phyloP scores from a whole-genome alignment of 805 yeast species.

The Nakazawaea anatomiae region DNA sequence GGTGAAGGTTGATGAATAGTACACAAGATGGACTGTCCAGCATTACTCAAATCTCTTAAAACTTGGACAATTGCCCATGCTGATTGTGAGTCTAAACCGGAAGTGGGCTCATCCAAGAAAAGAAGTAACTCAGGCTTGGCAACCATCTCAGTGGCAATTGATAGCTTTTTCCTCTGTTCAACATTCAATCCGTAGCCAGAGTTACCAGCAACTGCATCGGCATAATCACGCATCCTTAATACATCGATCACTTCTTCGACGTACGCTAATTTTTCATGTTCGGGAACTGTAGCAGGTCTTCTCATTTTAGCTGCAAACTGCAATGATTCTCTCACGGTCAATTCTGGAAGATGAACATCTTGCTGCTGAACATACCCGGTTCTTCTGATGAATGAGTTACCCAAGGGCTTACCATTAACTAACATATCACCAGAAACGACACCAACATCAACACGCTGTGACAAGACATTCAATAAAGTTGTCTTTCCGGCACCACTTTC shows the following conservation, averaged over 20 bases:
- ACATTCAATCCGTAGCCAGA: conserved; percentile 69
- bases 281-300: conserved; percentile 54
- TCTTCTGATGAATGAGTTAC: conserved; percentile 43
- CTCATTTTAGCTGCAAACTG: conserved; percentile 67
- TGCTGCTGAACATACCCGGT: conserved; percentile 65
- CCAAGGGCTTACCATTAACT: conserved; percentile 45
- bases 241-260: conserved; percentile 64
- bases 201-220: conserved; percentile 77
- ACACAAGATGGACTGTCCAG: conserved; percentile 72
- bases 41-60: conserved; percentile 59
- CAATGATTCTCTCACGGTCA: conserved; percentile 72
- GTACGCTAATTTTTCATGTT: conserved; percentile 55
- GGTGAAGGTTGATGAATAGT: conserved; percentile 80
- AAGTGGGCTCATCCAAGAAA: conserved; percentile 69
- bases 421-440: conserved; percentile 51
- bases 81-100: conserved; percentile 66
- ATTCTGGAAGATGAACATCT: conserved; percentile 63
- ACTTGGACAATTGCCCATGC: conserved; percentile 67
- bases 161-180: conserved; percentile 61
- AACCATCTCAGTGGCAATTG: conserved; percentile 68
- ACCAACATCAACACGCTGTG: conserved; percentile 47
- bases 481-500: conserved; percentile 65
- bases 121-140: conserved; percentile 61
- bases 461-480: conserved; percentile 46
- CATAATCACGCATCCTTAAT: conserved; percentile 62